Base-by-base conservation (phyloP, 371 early-diverging fungal genomes). In the Apophysomyces trapeziformis region DNA sequence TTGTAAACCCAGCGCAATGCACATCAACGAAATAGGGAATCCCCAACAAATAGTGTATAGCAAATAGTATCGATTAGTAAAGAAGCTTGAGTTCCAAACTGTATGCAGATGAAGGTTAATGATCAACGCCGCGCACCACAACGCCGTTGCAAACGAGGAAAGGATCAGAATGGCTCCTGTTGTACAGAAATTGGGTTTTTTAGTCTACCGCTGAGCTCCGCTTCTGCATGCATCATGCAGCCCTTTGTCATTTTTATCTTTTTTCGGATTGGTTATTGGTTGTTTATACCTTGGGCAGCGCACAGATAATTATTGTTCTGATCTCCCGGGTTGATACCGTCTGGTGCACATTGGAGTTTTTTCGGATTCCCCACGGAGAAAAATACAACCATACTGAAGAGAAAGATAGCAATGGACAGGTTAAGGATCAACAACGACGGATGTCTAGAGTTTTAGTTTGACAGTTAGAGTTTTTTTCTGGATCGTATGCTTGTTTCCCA, bases 21-120 rank as follows among this genome's bases (percentile, higher is more conserved):
- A 66, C 37, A 85, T 82, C 58, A 86, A 73, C n/a, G 77, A 62
- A 7, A 66, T 41, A 7, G 89, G 81, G 46, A 72, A 67, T 4
- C 85, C 85, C 87, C 87, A 88, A 71, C 89, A 88, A 36, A 87
- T 44, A 21, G 78, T 57, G 61, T 84, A 73, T n/a, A 85, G 70
- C 37, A 82, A 36, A 57, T 69, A 68, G 61, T 86, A 86, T 64
- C 81, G 81, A 16, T 77, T 73, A 16, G 79, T 77, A 41, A 88
- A 75, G 69, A 83, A 75, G 57, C 77, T 76, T 11, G 86, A 86
- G 60, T 83, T 73, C 85, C 85, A 85, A 36, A 88, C 89, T 7
- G 87, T 85, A 65, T 85, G 85, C 12, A 85, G 39, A 66, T 88
- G 89, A 36, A 87, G 70, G 64, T 86, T 86, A 37, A 80, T 7